Evolutionary conservation across 129 eudicot species (phyloP), one percentile per base, ranked within the genome.

Genomic region (Gnaphalium uliginosum): DNA sequence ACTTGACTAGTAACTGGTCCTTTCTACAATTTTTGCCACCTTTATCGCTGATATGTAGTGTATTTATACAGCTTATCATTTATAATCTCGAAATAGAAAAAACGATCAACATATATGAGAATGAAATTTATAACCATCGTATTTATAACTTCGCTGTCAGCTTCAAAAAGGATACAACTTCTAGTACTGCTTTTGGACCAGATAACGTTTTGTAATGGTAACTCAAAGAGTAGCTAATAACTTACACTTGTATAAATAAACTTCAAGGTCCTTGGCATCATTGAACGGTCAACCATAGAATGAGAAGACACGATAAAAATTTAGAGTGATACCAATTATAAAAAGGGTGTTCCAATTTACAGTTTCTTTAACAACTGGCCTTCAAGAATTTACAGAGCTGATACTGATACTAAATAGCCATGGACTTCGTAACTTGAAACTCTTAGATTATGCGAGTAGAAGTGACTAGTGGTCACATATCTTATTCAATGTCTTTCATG

Each of bases 401-500:
- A 72, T 71, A 61, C 83, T 64, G 68, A 72, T 71, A 48, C 78
- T 50, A 46, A n/a, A 72, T 64, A 64, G 73, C 60, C 50, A 63
- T 71, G 66, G 33, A 51, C 18, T 22, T 37, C 23, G 70, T 58
- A 69, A 59, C 50, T n/a, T 29, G 35, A 72, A 72, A 60, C 66
- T 48, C 59, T 65, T 60, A 53, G 19, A 24, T 10, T 8, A 63
- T 67, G 77, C 43, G 27, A 37, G 79, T 25, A 41, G 41, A 53
- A 65, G 37, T 59, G 25, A 27, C 32, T 18, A 61, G 54, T 59
- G 19, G 22, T 60, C 3, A 25, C 33, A 32, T 64, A 48, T 53
- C 69, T 80, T 91, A 87, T 76, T 89, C 97, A 18, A 92, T 92
- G 79, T 92, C 97, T 82, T 92, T 89, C 76, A 92, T 82, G 39